Evolutionary conservation across 1,284 basidiomycete species (phyloP).

Genomic region (Cutaneotrichosporon mucoides): DNA sequence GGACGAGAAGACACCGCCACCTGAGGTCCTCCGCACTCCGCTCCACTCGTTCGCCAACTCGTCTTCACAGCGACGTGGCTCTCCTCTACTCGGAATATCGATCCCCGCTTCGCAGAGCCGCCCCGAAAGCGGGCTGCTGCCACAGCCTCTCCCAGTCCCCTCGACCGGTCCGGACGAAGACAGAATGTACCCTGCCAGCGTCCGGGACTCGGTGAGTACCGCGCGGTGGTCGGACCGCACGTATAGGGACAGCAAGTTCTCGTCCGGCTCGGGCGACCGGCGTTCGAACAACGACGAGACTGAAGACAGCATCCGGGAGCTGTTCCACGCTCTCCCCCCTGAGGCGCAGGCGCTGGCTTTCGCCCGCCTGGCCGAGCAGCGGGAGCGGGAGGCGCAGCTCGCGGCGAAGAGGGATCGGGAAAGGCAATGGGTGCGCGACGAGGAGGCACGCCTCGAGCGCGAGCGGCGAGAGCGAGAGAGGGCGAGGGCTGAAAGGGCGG

Average conservation of each 20-base stretch:
- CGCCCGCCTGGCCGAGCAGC: constrained; percentile 5
- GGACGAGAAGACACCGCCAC: not conserved
- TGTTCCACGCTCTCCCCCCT: constrained; percentile 14
- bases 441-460: not conserved
- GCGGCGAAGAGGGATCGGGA: not conserved
- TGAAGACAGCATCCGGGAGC: constrained; percentile 7
- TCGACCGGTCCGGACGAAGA: not conserved
- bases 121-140: not conserved
- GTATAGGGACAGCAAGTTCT: not conserved
- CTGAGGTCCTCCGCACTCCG: not conserved
- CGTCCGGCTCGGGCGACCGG: not conserved
- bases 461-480: not conserved
- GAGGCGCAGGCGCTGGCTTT: constrained; percentile 11
- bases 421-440: not conserved
- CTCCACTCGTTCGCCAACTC: not conserved
- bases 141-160: not conserved
- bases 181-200: too few relatives aligned
- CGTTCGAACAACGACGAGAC: not conserved
- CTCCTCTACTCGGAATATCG: not conserved
- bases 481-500: not conserved
- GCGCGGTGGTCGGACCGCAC: not conserved
- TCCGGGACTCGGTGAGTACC: not conserved
- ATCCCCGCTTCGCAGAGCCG: not conserved
- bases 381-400: not conserved
- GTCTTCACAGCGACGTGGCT: not conserved